These are phyloP conservation scores for Naegleria lovaniensis DNA, from an alignment of 208 protist species.

Conservation along the genomic window DNA sequence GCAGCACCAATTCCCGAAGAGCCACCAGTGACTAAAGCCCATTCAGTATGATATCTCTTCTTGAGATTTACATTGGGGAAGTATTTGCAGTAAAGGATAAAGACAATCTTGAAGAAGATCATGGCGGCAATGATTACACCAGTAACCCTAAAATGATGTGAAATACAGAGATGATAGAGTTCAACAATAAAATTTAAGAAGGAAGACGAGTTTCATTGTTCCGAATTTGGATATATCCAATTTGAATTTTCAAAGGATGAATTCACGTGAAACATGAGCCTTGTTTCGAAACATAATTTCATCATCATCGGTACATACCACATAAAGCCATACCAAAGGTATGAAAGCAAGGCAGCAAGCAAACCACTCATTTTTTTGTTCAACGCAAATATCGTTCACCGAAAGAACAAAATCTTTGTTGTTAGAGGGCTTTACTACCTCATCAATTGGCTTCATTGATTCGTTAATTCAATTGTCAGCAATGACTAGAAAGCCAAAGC, in stretches of 20 bases:
- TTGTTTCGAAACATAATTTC: not conserved
- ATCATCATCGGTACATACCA: not conserved
- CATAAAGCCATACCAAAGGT: not conserved
- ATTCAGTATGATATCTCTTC: constrained; percentile 1
- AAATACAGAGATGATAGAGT: too few relatives aligned
- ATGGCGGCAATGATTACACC: not conserved
- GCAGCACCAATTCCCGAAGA: constrained; percentile 5
- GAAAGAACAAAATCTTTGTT: too few relatives aligned
- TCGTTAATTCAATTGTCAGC: too few relatives aligned
- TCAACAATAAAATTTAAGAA: not conserved
- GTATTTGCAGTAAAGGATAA: not conserved
- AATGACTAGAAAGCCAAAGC: too few relatives aligned
- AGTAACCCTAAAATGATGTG: not conserved
- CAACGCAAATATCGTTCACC: not conserved
- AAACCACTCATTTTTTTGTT: not conserved
- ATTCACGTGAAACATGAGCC: not conserved
- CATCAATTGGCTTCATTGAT: too few relatives aligned
- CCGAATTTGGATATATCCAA: too few relatives aligned
- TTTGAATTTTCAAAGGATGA: too few relatives aligned
- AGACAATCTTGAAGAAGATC: not conserved
- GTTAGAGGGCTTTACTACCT: too few relatives aligned
- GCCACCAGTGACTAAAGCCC: constrained; percentile 31
- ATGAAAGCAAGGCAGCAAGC: not conserved
- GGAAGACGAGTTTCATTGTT: not conserved
- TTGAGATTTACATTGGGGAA: not conserved